Conservation (phyloP, 495 filamentous ascomycete species). For the Melanomma pulvis-pyrius region DNA sequence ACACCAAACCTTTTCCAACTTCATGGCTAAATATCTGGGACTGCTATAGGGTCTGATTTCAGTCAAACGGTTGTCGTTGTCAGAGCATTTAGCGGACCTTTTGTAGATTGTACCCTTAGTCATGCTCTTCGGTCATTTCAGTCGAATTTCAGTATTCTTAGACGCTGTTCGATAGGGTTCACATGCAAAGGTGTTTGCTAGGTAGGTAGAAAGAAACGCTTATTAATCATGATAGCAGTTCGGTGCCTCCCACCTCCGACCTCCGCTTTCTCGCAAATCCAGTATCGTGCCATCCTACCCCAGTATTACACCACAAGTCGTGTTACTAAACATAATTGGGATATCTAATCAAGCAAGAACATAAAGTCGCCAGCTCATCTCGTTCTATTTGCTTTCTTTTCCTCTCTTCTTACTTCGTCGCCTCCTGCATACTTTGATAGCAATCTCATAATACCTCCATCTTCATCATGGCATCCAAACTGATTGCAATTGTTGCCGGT, state of each 20-base stretch:
- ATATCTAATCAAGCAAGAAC: conserved; percentile 3
- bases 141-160: too few relatives aligned
- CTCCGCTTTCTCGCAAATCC: conserved; percentile 15
- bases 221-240: conserved; percentile 19
- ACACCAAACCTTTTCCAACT: too few relatives aligned
- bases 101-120: too few relatives aligned
- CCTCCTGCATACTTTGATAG: neutral
- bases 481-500: conserved; percentile 41
- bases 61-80: too few relatives aligned
- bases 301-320: conserved; percentile 5
- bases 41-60: too few relatives aligned
- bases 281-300: conserved; percentile 5
- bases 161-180: neutral
- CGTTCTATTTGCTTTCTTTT: neutral
- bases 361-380: neutral
- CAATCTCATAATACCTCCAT: neutral
- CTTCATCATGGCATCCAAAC: conserved; percentile 38
- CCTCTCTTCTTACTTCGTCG: neutral
- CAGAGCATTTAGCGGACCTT: too few relatives aligned
- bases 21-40: too few relatives aligned
- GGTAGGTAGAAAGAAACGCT: neutral
- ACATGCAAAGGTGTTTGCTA: neutral
- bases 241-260: neutral
- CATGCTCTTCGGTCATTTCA: too few relatives aligned
- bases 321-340: conserved; percentile 2